Base-by-base conservation (phyloP, 768 basidiomycete species). In the Suillus spraguei region DNA sequence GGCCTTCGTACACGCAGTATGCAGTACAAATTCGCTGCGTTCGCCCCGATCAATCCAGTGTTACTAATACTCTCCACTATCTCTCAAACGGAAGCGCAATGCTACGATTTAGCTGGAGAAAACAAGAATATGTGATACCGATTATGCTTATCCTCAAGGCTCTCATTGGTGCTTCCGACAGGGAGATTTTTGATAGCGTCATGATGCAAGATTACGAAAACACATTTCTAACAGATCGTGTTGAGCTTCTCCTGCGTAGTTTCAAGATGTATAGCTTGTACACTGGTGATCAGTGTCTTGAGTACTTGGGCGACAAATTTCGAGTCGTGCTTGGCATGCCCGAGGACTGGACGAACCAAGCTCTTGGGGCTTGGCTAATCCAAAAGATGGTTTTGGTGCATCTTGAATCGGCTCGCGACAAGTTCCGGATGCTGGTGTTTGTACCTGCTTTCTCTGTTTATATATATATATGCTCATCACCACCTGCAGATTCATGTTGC, bases 71-170 rank as follows among this genome's bases (percentile, higher is more conserved):
- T 22, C 85, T 99, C n/a, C 97, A 99, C 74, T 99, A 99, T 76
- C 88, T 99, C 49, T 89, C 94, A 20, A 97, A 96, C 67, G 97
- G 97, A 52, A 95, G 88, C 68, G 94, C 96, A n/a, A 99, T 95
- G 83, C 78, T 99, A 20, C 89, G 97, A 22, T 99, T 99, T 78
- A 92, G 87, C 72, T 97, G 94, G 94, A 81, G 97, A 60, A 99
- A 99, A 77, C 92, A 97, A 73, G 97, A 99, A 84, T 99, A 96
- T 74, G 92, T 97, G 61, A 93, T 99, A 47, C 97, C 97, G 6
- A 92, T 98, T 76, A 95, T 99, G 89, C 85, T 99, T 50, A 83
- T 99, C 69, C 84, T 99, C 68, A 99, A 99, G 73, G 96, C 95
- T 33, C 85, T 99, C 38, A 87, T 95, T 5, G 85, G 89, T 62